A percentile compares a stretch with the other conserved stretches of the same genome.
phyloP scores from a whole-genome alignment of 2,329 filamentous ascomycete species.

The Bipolaris victoriae region DNA sequence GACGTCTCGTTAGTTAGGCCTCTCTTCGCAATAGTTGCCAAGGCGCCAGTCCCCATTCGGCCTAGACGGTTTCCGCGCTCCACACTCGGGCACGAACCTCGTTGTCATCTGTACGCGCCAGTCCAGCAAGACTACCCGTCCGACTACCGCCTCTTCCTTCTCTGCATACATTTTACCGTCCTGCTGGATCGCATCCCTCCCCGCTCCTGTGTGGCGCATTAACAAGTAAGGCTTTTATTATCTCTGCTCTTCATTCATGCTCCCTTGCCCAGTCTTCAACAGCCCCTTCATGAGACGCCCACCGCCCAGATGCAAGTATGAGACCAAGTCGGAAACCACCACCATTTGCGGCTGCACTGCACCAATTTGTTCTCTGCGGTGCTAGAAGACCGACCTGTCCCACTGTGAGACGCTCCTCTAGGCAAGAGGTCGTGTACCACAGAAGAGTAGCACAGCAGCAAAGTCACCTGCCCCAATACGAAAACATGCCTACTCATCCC shows the following conservation, averaged over 20 bases:
- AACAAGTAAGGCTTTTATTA: slow-evolving; percentile 37
- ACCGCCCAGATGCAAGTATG: slow-evolving; percentile 9
- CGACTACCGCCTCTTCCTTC: slow-evolving; percentile 31
- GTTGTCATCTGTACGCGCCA: slow-evolving; percentile 38
- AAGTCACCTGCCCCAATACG: slow-evolving; percentile 39
- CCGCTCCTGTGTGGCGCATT: slow-evolving; percentile 34
- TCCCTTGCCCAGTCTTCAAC: slow-evolving; percentile 12
- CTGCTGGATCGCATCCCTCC: slow-evolving; percentile 29
- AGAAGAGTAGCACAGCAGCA: slow-evolving; percentile 44
- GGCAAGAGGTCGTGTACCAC: slow-evolving; percentile 42
- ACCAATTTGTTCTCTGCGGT: slow-evolving; percentile 13
- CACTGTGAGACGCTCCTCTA: slow-evolving; percentile 30
- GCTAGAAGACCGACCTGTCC: slow-evolving; percentile 23
- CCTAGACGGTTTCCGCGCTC: slow-evolving; percentile 18
- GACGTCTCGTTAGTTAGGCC: slow-evolving; percentile 14
- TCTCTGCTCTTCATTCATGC: slow-evolving; percentile 3
- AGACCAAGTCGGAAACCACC: not conserved
- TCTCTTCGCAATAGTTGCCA: slow-evolving; percentile 31
- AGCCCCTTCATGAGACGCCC: slow-evolving; percentile 19
- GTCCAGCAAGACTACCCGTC: slow-evolving; percentile 31
- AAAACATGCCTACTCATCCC: slow-evolving; percentile 36
- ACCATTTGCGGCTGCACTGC: slow-evolving; percentile 2
- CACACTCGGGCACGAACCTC: slow-evolving; percentile 27
- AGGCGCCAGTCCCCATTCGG: slow-evolving; percentile 32
- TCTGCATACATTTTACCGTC: slow-evolving; percentile 34